Evolutionary conservation across 805 yeast species (phyloP), one percentile per base, ranked within the genome.

Genomic region (Phaffomyces opuntiae): DNA sequence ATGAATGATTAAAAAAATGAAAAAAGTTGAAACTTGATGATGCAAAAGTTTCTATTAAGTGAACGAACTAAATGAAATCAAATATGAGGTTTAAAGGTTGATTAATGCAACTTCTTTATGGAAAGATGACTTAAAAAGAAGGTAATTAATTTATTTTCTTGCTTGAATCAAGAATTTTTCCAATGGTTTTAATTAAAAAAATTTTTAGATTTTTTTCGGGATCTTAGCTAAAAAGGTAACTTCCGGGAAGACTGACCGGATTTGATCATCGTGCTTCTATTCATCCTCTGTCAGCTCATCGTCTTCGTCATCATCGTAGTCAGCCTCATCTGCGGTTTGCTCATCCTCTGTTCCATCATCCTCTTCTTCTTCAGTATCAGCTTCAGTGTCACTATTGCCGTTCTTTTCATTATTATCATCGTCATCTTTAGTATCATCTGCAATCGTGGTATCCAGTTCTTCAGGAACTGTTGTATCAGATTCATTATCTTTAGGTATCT

Each of bases 201-300:
- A 13, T 36, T 36, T 29, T 13, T 11, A 35, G 24, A 25, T 41
- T 41, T 41, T 44, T 44, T 14, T 38, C 14, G 16, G 29, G 19
- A 43, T 38, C 46, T 39, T 24, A n/a, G 36, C 14, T 27, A 29
- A 36, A 37, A 16, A 12, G 47, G 47, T 36, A 32, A 42, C 13
- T 16, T 34, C 45, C 48, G 43, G 33, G 9, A 8, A 3, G 21
- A 14, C 16, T 14, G 39, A 35, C 26, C 45, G 48, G 48, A 39
- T 26, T n/a, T 45, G 9, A 5, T 46, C 47, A 14, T 40, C 49
- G 4, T 6, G 7, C 7, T 39, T 44, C 6, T 43, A 25, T 2
- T 43, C 55, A 4, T 43, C 45, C 13, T 39, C 31, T 9, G 36
- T 17, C 7, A 36, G 45, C 9, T 40, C 34, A n/a, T 47, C 51